Conservation (phyloP, 306 rosid species). For the Casuarina equisetifolia region DNA sequence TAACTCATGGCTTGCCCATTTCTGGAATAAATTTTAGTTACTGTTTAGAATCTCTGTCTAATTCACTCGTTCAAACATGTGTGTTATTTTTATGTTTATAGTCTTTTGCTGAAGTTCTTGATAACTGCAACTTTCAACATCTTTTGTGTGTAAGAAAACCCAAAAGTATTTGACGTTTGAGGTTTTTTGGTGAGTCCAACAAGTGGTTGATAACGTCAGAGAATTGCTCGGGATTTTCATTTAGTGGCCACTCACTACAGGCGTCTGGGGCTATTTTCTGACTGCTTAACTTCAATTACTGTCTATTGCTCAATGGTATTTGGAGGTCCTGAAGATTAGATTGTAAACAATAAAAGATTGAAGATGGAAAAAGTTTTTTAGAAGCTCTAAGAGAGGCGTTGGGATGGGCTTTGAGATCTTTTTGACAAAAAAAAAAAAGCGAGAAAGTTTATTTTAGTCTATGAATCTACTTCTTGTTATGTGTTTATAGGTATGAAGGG, state of each 20-base stretch:
- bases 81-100: not conserved
- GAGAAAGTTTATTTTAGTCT: conserved; percentile 10
- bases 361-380: not conserved
- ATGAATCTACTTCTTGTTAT: conserved; percentile 8
- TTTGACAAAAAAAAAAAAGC: not conserved
- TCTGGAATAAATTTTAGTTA: not conserved
- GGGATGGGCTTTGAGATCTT: not conserved
- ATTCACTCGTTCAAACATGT: not conserved
- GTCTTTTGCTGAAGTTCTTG: not conserved
- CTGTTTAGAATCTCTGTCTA: not conserved
- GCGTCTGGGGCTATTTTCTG: conserved; percentile 4
- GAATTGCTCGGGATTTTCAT: not conserved
- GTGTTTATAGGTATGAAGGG: conserved; percentile 69
- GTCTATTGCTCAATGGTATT: not conserved
- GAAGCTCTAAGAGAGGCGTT: not conserved
- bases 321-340: not conserved
- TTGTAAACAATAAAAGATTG: not conserved
- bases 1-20: not conserved
- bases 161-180: not conserved
- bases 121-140: not conserved
- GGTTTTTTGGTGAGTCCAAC: not conserved
- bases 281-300: not conserved
- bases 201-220: not conserved
- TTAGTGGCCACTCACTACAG: not conserved
- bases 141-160: not conserved